phyloP scores from a whole-genome alignment of 225 moss, liverwort and hornwort species.

The Pseudisothecium myosuroides region DNA sequence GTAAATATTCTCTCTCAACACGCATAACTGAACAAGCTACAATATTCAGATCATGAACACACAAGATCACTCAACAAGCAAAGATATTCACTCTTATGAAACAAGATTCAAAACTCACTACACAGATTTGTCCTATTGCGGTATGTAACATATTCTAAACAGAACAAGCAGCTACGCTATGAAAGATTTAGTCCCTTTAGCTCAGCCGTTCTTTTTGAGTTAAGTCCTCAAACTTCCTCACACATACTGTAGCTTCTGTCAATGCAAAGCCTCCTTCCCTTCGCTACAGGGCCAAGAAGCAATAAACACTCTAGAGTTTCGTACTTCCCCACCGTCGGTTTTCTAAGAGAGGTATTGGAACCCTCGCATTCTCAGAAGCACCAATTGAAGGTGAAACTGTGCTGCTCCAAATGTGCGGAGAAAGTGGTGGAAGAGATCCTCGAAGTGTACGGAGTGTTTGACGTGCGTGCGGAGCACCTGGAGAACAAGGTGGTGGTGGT shows the following conservation, averaged over 20 bases:
- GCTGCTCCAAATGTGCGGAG: slow-evolving; percentile 26
- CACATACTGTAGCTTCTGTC: background rate
- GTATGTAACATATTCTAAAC: background rate
- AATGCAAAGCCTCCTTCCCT: background rate
- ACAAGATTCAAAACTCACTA: background rate
- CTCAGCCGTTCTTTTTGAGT: background rate
- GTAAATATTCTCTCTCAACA: background rate
- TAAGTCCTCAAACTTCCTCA: background rate
- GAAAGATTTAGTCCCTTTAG: background rate
- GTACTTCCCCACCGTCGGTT: background rate
- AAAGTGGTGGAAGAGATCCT: slow-evolving; percentile 5
- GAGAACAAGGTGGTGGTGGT: slow-evolving; percentile 14
- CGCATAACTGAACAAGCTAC: background rate
- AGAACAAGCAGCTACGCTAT: background rate
- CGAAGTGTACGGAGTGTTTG: slow-evolving; percentile 20
- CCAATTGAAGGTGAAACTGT: slow-evolving; percentile 21
- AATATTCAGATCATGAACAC: background rate
- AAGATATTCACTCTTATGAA: background rate
- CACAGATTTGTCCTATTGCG: background rate
- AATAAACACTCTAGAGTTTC: background rate
- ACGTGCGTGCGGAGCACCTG: background rate
- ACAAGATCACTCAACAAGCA: background rate
- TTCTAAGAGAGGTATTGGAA: background rate
- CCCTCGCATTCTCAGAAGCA: background rate
- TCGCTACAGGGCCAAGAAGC: background rate